phyloP scores from a whole-genome alignment of 345 rosid species.

The Eucalyptus urophylla region DNA sequence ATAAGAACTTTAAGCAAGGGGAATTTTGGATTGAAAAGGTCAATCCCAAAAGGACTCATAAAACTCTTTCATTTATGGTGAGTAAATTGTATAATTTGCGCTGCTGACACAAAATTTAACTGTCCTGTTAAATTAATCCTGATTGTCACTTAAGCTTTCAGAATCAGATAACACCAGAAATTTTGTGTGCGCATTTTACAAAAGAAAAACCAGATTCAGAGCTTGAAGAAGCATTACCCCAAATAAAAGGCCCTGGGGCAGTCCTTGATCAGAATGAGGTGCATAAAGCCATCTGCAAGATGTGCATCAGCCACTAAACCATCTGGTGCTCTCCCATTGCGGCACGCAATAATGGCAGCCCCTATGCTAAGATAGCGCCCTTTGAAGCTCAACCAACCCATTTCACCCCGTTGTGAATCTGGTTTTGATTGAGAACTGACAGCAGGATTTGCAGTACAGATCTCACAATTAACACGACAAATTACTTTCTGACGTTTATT shows the following conservation, averaged over 20 bases:
- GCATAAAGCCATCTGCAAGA: conserved; percentile 88
- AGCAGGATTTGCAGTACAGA: conserved; percentile 33
- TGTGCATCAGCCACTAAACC: conserved; percentile 97
- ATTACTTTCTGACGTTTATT: conserved; percentile 44
- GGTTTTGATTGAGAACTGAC: neutral
- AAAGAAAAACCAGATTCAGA: neutral
- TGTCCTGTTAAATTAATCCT: neutral
- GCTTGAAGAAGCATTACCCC: conserved; percentile 32
- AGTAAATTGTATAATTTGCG: neutral
- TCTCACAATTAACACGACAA: conserved; percentile 60
- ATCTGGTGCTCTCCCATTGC: conserved; percentile 90
- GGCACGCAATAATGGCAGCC: conserved; percentile 82
- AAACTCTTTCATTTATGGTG: neutral
- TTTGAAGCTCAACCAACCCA: conserved; percentile 50
- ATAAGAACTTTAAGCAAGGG: neutral
- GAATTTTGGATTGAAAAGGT: neutral
- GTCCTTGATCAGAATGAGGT: conserved; percentile 74
- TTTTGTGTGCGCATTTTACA: neutral
- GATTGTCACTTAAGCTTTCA: neutral
- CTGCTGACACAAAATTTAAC: neutral
- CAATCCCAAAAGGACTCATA: neutral
- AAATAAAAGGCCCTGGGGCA: conserved; percentile 75
- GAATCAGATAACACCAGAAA: neutral
- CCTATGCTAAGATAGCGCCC: conserved; percentile 80
- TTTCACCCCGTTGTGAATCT: conserved; percentile 13